phyloP scores from a whole-genome alignment of 2,329 filamentous ascomycete species.

The Phyllosticta citriasiana region DNA sequence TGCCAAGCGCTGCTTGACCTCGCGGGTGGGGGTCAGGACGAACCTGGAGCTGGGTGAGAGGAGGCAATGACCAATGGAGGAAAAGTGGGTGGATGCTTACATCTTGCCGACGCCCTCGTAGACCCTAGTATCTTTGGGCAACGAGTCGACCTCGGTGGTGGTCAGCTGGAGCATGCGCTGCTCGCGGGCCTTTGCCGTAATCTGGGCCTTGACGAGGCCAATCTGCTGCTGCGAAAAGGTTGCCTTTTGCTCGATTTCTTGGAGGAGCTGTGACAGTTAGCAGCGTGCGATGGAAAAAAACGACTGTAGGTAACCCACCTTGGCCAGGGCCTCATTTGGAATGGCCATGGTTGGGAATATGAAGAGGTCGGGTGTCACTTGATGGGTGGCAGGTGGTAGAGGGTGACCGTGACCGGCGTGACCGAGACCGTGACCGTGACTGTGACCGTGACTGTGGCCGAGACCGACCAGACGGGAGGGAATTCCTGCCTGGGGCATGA shows the following conservation, averaged over 20 bases:
- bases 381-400: background rate
- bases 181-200: constrained; percentile 77
- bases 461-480: too few species aligned
- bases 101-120: constrained; percentile 98
- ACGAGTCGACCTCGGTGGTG: constrained; percentile 64
- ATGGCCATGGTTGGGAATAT: constrained; percentile 61
- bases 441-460: too few species aligned
- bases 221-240: constrained; percentile 87
- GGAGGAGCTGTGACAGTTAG: constrained; percentile 55
- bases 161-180: constrained; percentile 83
- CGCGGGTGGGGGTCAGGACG: constrained; percentile 61
- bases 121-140: constrained; percentile 66
- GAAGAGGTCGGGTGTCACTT: background rate
- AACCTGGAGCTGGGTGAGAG: constrained; percentile 54
- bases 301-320: constrained; percentile 46
- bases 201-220: constrained; percentile 71
- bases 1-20: constrained; percentile 66
- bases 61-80: background rate
- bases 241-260: constrained; percentile 89
- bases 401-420: background rate
- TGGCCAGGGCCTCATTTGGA: constrained; percentile 85
- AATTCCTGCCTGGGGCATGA: too few species aligned
- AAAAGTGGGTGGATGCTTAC: constrained; percentile 41
- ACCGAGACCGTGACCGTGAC: background rate
- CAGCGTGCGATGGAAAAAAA: background rate